These are phyloP conservation scores for Candida anutae DNA, from an alignment of 1,139 yeast genomes.

Conservation along the genomic window DNA sequence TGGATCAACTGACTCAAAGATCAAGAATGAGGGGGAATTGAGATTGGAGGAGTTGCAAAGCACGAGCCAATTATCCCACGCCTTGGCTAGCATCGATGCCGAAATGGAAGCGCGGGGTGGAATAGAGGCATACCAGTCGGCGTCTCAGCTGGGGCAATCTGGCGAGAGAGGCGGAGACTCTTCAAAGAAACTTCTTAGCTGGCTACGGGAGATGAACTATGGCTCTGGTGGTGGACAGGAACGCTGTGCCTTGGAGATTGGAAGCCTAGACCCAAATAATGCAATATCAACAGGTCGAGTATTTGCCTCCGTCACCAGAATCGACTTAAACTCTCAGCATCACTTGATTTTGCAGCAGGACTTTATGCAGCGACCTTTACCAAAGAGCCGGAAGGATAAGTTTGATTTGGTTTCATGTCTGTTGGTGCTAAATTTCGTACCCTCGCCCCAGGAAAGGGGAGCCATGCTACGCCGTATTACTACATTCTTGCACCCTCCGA, in stretches of 20 bases:
- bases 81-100: slow-evolving; percentile 48
- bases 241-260: slow-evolving; percentile 78
- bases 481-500: slow-evolving; percentile 41
- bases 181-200: slow-evolving; percentile 61
- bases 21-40: too few relatives aligned
- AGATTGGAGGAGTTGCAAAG: background rate
- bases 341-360: slow-evolving; percentile 68
- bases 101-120: slow-evolving; percentile 65
- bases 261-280: slow-evolving; percentile 66
- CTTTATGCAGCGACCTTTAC: slow-evolving; percentile 71
- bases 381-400: slow-evolving; percentile 31
- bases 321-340: slow-evolving; percentile 79
- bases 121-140: slow-evolving; percentile 68
- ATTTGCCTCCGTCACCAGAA: slow-evolving; percentile 45
- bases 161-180: slow-evolving; percentile 83
- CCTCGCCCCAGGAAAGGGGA: slow-evolving; percentile 64
- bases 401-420: slow-evolving; percentile 76
- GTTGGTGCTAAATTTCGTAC: slow-evolving; percentile 81
- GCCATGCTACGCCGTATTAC: slow-evolving; percentile 62
- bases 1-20: too few relatives aligned
- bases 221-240: background rate
- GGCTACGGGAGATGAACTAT: slow-evolving; percentile 37
- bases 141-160: slow-evolving; percentile 81
- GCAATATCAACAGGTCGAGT: slow-evolving; percentile 52
- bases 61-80: slow-evolving; percentile 9